Percentiles rank a stretch among this genome's conserved stretches.
Conservation (phyloP, 2,329 filamentous ascomycete species). For the Peltaster fructicola region DNA sequence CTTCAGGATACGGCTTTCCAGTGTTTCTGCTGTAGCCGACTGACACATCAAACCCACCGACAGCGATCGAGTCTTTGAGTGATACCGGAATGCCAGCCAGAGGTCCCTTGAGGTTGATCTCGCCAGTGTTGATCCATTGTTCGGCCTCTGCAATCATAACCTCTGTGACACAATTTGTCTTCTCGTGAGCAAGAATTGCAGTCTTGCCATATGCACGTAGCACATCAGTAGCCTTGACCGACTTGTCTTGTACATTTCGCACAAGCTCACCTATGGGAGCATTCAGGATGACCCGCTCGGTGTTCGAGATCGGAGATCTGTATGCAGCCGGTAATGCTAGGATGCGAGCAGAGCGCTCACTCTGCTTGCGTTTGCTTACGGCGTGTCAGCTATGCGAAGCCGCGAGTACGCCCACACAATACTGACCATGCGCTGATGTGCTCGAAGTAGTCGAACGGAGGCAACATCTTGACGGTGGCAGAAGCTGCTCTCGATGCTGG, state of each 20-base stretch:
- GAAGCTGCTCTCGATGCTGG: conserved; percentile 1
- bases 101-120: conserved; percentile 59
- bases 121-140: conserved; percentile 41
- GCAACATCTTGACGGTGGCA: conserved; percentile 14
- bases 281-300: conserved; percentile 50
- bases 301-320: conserved; percentile 42
- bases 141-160: conserved; percentile 66
- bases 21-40: conserved; percentile 64
- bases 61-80: conserved; percentile 59
- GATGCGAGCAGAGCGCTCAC: conserved; percentile 54
- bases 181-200: conserved; percentile 62
- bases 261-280: conserved; percentile 66
- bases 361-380: conserved; percentile 69
- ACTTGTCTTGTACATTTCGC: conserved; percentile 53
- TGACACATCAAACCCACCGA: conserved; percentile 66
- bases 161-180: conserved; percentile 83
- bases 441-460: conserved; percentile 47
- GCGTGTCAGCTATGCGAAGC: neutral
- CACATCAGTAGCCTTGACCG: conserved; percentile 49
- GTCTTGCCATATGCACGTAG: conserved; percentile 79
- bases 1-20: conserved; percentile 45
- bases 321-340: conserved; percentile 47
- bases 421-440: conserved; percentile 54
- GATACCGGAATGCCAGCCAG: conserved; percentile 76
- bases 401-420: too few species aligned